These are phyloP conservation scores for Nepenthes mirabilis DNA, from an alignment of 148 eudicot genomes.

Conservation along the genomic window DNA sequence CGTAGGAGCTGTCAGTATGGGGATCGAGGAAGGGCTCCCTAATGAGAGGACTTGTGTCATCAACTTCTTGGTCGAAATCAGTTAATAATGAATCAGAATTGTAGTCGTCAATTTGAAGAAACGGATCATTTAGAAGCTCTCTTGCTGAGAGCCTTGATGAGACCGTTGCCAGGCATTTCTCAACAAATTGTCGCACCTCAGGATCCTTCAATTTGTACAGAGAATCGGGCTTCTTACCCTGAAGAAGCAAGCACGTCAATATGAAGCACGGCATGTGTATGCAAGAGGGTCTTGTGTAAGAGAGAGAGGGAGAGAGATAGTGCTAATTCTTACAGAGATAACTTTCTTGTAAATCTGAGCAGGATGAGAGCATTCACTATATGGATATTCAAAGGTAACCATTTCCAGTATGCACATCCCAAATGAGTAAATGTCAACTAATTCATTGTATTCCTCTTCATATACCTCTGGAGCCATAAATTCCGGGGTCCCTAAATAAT, in stretches of 20 bases:
- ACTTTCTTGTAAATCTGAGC: conserved; percentile 89
- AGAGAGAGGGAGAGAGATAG: neutral
- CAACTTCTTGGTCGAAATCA: conserved; percentile 28
- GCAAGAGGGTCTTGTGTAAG: neutral
- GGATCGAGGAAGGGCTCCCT: conserved; percentile 29
- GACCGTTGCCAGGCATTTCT: conserved; percentile 69
- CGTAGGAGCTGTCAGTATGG: conserved; percentile 19
- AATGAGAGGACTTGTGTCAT: conserved; percentile 20
- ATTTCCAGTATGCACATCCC: conserved; percentile 86
- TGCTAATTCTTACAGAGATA: conserved; percentile 43
- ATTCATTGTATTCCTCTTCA: conserved; percentile 74
- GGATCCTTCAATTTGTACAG: conserved; percentile 69
- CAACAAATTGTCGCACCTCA: conserved; percentile 54
- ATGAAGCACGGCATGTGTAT: neutral
- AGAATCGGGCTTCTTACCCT: conserved; percentile 85
- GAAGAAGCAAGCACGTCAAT: conserved; percentile 10
- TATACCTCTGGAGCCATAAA: conserved; percentile 92
- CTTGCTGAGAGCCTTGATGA: conserved; percentile 59
- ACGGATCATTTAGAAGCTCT: conserved; percentile 71
- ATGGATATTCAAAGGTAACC: conserved; percentile 75
- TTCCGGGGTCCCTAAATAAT: conserved; percentile 61
- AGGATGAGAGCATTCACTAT: conserved; percentile 74
- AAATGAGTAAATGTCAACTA: conserved; percentile 82
- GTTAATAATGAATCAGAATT: conserved; percentile 22
- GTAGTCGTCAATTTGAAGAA: conserved; percentile 44